Conservation (phyloP, 2,329 filamentous ascomycete species). For the Penicillium decumbens region DNA sequence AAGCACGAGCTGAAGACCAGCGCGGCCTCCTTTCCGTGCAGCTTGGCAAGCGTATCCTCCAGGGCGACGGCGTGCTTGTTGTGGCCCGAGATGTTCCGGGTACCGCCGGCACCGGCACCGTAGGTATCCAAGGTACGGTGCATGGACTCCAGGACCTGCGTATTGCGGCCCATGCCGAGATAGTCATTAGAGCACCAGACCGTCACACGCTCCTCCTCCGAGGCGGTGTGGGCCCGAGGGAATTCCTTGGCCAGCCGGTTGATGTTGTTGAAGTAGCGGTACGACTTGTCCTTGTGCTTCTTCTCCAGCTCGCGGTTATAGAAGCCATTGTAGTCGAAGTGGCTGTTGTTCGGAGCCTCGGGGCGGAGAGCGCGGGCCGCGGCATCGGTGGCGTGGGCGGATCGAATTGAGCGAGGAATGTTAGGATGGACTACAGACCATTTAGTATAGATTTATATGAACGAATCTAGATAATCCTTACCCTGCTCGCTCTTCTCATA, state of each 20-base stretch:
- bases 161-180: constrained; percentile 93
- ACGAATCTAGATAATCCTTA: constrained; percentile 27
- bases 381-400: constrained; percentile 24
- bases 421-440: constrained; percentile 23
- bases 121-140: constrained; percentile 92
- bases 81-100: constrained; percentile 95
- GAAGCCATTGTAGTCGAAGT: constrained; percentile 88
- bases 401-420: constrained; percentile 22
- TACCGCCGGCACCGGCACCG: constrained; percentile 90
- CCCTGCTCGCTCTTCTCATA: constrained; percentile 50
- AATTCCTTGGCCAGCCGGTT: constrained; percentile 96
- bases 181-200: constrained; percentile 99
- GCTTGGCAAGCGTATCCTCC: constrained; percentile 74
- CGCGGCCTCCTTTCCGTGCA: constrained; percentile 88
- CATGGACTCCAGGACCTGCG: constrained; percentile 81
- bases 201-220: constrained; percentile 77
- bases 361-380: constrained; percentile 44
- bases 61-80: constrained; percentile 88
- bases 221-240: constrained; percentile 85
- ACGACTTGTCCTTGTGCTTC: constrained; percentile 99
- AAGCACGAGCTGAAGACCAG: constrained; percentile 97
- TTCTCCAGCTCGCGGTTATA: constrained; percentile 87
- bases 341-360: constrained; percentile 48
- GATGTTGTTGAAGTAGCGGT: constrained; percentile 99
- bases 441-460: constrained; percentile 10